These are phyloP conservation scores for Raphanus raphanistrum DNA, from an alignment of 345 rosid genomes.

Conservation along the genomic window DNA sequence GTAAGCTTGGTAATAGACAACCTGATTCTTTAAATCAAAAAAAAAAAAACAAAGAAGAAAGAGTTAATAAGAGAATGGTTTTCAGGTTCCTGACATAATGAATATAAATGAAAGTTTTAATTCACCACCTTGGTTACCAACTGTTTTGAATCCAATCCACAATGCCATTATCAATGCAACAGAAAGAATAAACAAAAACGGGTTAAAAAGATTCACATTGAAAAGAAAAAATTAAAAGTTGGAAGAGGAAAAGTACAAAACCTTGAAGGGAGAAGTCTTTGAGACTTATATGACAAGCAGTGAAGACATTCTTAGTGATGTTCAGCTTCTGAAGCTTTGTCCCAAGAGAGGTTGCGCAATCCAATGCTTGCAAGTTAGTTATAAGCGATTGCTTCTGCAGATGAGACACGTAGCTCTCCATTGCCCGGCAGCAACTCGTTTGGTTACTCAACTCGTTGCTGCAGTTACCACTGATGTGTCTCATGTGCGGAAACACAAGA, in stretches of 20 bases:
- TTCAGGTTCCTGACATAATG: not conserved
- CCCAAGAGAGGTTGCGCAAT: conserved; percentile 80
- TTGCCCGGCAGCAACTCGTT: conserved; percentile 69
- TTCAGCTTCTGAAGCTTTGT: conserved; percentile 65
- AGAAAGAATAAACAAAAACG: not conserved
- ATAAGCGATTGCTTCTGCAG: conserved; percentile 90
- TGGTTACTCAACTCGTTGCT: conserved; percentile 54
- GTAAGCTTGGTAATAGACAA: conserved; percentile 94
- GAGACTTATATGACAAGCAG: conserved; percentile 80
- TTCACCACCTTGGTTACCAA: conserved; percentile 66
- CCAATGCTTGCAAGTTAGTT: conserved; percentile 92
- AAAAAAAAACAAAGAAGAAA: conserved; percentile 1
- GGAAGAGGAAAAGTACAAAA: conserved; percentile 30
- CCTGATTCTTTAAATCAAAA: conserved; percentile 62
- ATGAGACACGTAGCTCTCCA: conserved; percentile 86
- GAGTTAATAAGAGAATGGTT: conserved; percentile 4
- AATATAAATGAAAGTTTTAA: not conserved
- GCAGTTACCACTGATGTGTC: conserved; percentile 64
- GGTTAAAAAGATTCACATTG: not conserved
- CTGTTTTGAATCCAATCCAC: conserved; percentile 41
- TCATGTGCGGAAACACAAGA: conserved; percentile 74
- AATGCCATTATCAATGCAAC: conserved; percentile 22
- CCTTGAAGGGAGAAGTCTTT: conserved; percentile 99
- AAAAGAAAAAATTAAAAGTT: not conserved
- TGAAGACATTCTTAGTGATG: conserved; percentile 65